Evolutionary conservation across 1,284 basidiomycete genomes (phyloP).

Genomic region (Neonothopanus nambi): DNA sequence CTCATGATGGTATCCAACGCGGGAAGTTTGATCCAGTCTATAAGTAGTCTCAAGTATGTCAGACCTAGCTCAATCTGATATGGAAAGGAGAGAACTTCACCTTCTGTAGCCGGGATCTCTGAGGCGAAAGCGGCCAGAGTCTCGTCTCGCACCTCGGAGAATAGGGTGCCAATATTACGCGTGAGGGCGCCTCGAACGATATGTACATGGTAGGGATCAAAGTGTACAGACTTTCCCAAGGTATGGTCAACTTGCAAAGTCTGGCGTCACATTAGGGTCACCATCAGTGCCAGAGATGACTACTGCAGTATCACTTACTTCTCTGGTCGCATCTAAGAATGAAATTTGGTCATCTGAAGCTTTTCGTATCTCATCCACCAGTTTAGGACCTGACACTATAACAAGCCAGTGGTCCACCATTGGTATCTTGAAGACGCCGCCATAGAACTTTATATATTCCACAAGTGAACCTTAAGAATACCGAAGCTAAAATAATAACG

Average conservation of each 20-base stretch:
- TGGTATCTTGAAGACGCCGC: constrained; percentile 31
- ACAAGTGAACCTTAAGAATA: no score
- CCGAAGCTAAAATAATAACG: background rate
- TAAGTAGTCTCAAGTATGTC: background rate
- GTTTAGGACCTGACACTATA: constrained; percentile 28
- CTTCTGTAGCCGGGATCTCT: constrained; percentile 9
- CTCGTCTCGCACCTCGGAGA: background rate
- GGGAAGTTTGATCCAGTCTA: constrained; percentile 31
- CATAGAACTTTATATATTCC: constrained; percentile 8
- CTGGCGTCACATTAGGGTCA: constrained; percentile 1
- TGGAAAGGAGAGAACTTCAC: constrained; percentile 5
- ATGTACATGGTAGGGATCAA: constrained; percentile 17
- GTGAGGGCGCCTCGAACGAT: background rate
- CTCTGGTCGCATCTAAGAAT: constrained; percentile 25
- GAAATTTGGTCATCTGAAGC: constrained; percentile 32
- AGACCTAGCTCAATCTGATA: background rate
- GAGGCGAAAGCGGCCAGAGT: constrained; percentile 13
- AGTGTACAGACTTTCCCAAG: constrained; percentile 14
- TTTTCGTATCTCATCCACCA: constrained; percentile 34
- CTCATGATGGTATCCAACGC: constrained; percentile 18
- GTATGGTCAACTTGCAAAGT: constrained; percentile 12
- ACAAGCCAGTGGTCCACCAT: constrained; percentile 29
- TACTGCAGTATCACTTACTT: constrained; percentile 20
- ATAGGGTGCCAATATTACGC: background rate
- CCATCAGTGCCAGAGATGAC: no score